Base-by-base conservation (phyloP, 2,329 filamentous ascomycete species). In the Plenodomus lindquistii region DNA sequence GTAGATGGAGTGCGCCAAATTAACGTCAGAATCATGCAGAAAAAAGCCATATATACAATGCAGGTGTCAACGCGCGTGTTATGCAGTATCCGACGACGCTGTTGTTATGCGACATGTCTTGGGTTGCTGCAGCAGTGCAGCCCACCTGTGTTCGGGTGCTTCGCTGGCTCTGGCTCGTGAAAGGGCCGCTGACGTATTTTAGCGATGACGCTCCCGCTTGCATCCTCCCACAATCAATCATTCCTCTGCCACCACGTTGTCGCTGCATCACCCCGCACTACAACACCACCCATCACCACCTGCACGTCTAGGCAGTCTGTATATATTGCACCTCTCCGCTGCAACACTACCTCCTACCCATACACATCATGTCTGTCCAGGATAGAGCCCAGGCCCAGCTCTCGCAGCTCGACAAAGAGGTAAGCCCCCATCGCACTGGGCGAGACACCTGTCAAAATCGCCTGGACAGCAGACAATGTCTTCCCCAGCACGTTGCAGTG, bases 321-420 rank as follows among this genome's bases (percentile, higher is more conserved):
- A 52, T 47, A 53, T 40, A 52, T 50, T 36, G 38, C 52, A 45
- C 44, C 41, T 42, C 46, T 37, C 29, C 39, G 42, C 48, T 44
- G 31, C 19, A 40, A 39, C 27, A 42, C 22, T 40, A 31, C 48
- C 44, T 24, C 41, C 40, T n/a, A 24, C 38, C 44, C 42, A 21
- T 43, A 35, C 44, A 58, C 64, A 83, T 67, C 64, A 91, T 91
- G 87, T 86, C 86, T 74, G 81, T 86, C 64, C 88, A 91, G 76
- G 88, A 91, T 67, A 86, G 85, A 75, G 84, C 87, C 60, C 87
- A 91, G 75, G 81, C 87, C 67, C 87, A 90, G 69, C 81, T 94
- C 71, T 82, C 83, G 65, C 82, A 87, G 78, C 86, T 95, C 77
- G 90, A 95, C 78, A 87, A 85, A 71, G 88, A 91, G 86, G 89